Percentiles rank a stretch among this genome's conserved stretches.
Evolutionary conservation across 169 alveolate genomes (phyloP).

Genomic region (Plasmodium sp.): DNA sequence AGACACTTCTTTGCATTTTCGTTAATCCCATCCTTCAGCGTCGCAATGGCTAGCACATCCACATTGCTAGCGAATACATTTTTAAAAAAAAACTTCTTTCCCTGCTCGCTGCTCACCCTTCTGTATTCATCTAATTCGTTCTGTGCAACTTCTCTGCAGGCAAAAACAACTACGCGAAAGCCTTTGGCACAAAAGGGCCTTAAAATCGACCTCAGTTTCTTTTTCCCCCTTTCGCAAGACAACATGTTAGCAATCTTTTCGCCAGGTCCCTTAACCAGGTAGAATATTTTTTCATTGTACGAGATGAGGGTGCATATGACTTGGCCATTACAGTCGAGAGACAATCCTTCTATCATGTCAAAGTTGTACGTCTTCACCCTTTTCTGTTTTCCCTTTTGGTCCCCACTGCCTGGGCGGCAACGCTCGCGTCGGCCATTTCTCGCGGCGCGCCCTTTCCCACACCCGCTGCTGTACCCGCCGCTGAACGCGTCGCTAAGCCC

Average conservation of each 20-base stretch:
- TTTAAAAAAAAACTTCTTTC: slow-evolving; percentile 11
- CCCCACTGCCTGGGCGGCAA: neutral
- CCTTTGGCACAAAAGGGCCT: neutral
- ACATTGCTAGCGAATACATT: neutral
- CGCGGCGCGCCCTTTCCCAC: neutral
- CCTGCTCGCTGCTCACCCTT: neutral
- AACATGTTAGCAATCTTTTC: slow-evolving; percentile 6
- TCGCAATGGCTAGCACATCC: slow-evolving; percentile 1
- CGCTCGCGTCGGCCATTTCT: neutral
- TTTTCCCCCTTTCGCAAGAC: neutral
- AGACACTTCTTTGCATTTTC: neutral
- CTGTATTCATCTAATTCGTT: slow-evolving; percentile 25
- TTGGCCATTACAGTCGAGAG: neutral
- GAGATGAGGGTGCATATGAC: slow-evolving; percentile 12
- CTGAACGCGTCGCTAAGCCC: no score
- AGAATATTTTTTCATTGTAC: slow-evolving; percentile 7
- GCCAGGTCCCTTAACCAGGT: slow-evolving; percentile 1
- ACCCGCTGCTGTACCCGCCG: neutral
- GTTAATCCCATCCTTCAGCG: slow-evolving; percentile 16
- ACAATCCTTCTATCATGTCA: neutral
- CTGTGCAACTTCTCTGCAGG: slow-evolving; percentile 9
- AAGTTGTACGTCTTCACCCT: neutral
- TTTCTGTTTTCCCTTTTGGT: neutral
- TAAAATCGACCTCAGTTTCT: neutral
- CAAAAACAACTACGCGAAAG: slow-evolving; percentile 22